Evolutionary conservation across 441 rosid species (phyloP).

Genomic region (Populus hybrid): DNA sequence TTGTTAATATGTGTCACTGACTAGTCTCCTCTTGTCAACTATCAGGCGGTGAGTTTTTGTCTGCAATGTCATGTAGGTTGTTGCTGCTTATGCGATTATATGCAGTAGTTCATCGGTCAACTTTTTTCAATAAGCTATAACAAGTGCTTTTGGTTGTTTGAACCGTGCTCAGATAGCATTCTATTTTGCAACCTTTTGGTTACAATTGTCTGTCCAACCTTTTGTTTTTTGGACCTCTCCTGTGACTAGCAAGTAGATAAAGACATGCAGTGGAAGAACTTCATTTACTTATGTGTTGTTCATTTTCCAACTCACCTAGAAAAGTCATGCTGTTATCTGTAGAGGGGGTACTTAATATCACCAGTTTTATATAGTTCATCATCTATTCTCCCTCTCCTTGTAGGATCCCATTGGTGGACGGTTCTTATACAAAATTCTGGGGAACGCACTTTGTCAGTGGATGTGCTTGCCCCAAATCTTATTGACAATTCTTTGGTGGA

Average conservation of each 20-base stretch:
- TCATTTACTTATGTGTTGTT: not conserved
- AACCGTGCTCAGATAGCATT: not conserved
- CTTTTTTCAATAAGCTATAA: slow-evolving; percentile 1
- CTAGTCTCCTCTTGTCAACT: not conserved
- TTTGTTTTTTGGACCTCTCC: not conserved
- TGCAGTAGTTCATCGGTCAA: not conserved
- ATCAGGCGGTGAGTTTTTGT: not conserved
- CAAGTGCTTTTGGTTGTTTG: not conserved
- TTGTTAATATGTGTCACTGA: not conserved
- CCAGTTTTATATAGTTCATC: slow-evolving; percentile 1
- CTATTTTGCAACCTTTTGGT: not conserved
- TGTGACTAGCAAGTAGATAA: not conserved
- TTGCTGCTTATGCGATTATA: not conserved
- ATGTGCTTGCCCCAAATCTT: slow-evolving; percentile 35
- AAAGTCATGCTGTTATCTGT: not conserved
- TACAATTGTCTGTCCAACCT: too few species aligned
- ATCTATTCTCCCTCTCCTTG: slow-evolving; percentile 25
- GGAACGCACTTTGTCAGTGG: slow-evolving; percentile 42
- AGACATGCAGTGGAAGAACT: not conserved
- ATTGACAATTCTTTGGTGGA: slow-evolving; percentile 24
- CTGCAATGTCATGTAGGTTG: not conserved
- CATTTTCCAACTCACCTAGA: not conserved
- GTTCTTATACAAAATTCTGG: slow-evolving; percentile 70
- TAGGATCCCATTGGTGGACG: slow-evolving; percentile 45
- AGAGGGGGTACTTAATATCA: not conserved